Base-by-base conservation (phyloP, 805 yeast species). In the Saccharomycopsis schoenii region DNA sequence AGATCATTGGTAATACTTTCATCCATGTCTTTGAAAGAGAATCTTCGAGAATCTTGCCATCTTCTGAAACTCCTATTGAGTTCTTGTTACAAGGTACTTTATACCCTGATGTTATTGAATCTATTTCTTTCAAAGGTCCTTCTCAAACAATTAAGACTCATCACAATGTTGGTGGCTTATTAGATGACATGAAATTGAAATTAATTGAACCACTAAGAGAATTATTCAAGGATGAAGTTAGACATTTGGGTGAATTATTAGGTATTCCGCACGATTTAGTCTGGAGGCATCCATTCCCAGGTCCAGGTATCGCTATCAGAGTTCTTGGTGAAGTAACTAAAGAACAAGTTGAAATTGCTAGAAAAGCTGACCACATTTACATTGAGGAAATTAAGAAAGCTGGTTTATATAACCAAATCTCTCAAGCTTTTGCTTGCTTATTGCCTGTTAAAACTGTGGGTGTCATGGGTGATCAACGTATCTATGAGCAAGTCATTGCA, bases 241-340 rank as follows among this genome's bases (percentile, higher is more conserved):
- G 99, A 77, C 89, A 86, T 69, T 80, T 94, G 68, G 99, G 99
- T 77, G 89, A 90, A 79, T 77, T 94, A 59, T 78, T 94, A 78
- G 97, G 97, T 58, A 93, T 94, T 69, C 96, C 97, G 41, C 94
- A 89, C 72, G 98, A 94, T 69, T 82, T 94, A 68, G 98, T 94
- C 67, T 93, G 98, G 98, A 89, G 99, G 82, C 99, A 94, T 74
- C 99, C 99, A 61, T 94, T 94, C 96, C 99, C 99, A 70, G 99
- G 99, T 73, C 99, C 99, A 74, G 99, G 99, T 80, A 88, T 94
- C 72, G 99, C 97, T 68, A 94, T 94, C 74, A 87, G 99, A 77
- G 96, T 94, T 61, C 80, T 94, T 57, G 99, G 99, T 68, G 98
- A 93, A 78, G 98, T 94, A 66, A 89, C 97, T 62, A 88, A 84